Evolutionary conservation across 2,329 filamentous ascomycete species (phyloP).

Genomic region (Neofusicoccum sp.): DNA sequence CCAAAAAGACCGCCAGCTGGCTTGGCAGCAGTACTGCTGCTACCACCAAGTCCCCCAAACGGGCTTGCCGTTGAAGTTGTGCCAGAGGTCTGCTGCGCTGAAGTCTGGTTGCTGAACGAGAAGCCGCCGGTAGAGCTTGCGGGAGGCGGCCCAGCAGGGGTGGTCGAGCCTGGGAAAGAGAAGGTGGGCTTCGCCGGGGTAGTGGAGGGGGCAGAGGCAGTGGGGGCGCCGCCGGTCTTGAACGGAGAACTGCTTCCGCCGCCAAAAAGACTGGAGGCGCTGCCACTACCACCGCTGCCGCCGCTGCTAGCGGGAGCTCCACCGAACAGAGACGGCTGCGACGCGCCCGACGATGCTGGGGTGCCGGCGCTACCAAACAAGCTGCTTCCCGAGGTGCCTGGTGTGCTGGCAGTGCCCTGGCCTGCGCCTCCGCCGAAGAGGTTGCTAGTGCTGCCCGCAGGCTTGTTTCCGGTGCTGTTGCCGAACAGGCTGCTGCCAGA

Average conservation of each 20-base stretch:
- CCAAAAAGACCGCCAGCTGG: constrained; percentile 29
- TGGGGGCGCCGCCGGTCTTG: neutral
- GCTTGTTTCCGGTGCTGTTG: constrained; percentile 8
- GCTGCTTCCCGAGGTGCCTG: neutral
- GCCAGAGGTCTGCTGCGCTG: constrained; percentile 1
- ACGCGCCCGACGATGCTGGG: constrained; percentile 6
- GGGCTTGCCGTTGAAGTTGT: constrained; percentile 9
- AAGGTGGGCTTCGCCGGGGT: constrained; percentile 39
- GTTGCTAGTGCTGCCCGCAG: constrained; percentile 16
- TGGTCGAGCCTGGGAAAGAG: constrained; percentile 33
- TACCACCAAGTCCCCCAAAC: neutral
- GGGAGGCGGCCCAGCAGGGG: constrained; percentile 36
- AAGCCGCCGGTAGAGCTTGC: constrained; percentile 21
- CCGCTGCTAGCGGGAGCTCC: constrained; percentile 21
- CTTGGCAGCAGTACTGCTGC: constrained; percentile 22
- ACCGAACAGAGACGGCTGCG: constrained; percentile 29
- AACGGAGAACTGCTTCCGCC: constrained; percentile 3
- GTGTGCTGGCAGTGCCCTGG: constrained; percentile 1
- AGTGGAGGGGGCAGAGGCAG: constrained; percentile 6
- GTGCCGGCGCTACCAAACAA: constrained; percentile 4
- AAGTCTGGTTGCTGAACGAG: constrained; percentile 1
- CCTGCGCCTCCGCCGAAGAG: constrained; percentile 24
- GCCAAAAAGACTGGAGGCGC: constrained; percentile 13
- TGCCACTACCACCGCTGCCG: neutral
- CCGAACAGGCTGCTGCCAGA: constrained; percentile 15